These are phyloP conservation scores for Fusarium veterinarium DNA, from an alignment of 2,329 filamentous ascomycete species.

Conservation along the genomic window DNA sequence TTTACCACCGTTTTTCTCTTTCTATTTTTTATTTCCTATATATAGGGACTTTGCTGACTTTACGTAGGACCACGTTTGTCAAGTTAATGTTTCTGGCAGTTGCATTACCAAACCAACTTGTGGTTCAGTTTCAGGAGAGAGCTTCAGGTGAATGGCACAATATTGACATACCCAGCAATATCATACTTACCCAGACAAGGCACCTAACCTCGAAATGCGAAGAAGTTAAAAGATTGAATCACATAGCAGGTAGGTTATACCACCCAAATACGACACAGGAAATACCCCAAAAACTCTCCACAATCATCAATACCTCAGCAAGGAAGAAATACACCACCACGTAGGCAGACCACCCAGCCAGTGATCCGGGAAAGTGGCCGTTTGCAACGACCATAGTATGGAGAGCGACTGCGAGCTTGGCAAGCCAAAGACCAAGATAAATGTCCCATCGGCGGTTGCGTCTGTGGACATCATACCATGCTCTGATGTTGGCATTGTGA, in stretches of 20 bases:
- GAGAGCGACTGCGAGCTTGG: not conserved
- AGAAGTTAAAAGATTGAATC: not conserved
- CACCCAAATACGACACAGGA: not conserved
- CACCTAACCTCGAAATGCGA: not conserved
- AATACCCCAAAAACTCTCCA: not conserved
- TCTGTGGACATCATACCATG: not conserved
- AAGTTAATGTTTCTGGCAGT: not conserved
- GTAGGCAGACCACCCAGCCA: not conserved
- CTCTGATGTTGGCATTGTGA: fast-evolving
- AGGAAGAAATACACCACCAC: not conserved
- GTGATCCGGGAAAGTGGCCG: not conserved
- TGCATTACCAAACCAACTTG: not conserved
- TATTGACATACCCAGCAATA: not conserved
- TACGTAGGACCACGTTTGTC: not conserved
- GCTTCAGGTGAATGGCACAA: not conserved
- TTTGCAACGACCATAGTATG: not conserved
- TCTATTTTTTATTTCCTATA: not conserved
- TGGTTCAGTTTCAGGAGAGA: not conserved
- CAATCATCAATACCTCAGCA: not conserved
- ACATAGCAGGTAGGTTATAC: not conserved
- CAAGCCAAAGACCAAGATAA: not conserved
- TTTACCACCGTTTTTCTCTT: not conserved
- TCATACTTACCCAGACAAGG: not conserved
- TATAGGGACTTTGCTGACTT: not conserved
- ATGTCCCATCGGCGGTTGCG: not conserved